Base-by-base conservation (phyloP, 345 rosid species). In the Mallotus nudiflorus region DNA sequence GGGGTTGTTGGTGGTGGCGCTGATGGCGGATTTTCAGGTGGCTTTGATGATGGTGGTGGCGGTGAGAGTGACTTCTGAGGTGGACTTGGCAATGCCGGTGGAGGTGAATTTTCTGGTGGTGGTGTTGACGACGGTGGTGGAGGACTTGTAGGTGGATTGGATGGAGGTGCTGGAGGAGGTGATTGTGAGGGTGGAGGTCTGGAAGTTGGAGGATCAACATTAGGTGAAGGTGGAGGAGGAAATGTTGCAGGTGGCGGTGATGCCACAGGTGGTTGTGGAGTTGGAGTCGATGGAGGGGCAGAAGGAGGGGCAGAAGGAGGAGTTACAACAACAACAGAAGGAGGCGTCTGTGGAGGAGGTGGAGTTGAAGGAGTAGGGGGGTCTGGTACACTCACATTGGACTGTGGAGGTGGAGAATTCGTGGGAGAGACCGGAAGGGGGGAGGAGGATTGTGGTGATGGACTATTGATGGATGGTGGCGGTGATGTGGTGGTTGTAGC, bases 1-100 rank as follows among this genome's bases (percentile, higher is more conserved):
- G 80, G 46, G 9, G 80, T 71, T 19, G 86, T 69, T 24, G 85
- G 62, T 29, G 86, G 75, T 28, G 67, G 37, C 29, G 31, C 60
- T 65, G 83, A 69, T 10, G 84, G 45, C 40, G 65, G 35, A 18
- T 56, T 65, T 37, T 52, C 31, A 40, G 77, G 67, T 18, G 71
- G 77, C 5, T 55, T 42, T 8, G 62, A n/a, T 18, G 63, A 27
- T 37, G 64, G 9, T 52, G 81, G 63, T 29, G 77, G 69, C 42
- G 68, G 68, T 24, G 78, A 16, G n/a, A 82, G 75, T 24, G 77
- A 58, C 31, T n/a, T 25, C 6, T 10, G 11, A 50, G 87, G 71
- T 28, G 68, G 52, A 18, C 40, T 50, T 27, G 68, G 73, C 33
- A 55, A 73, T 37, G 83, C 19, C 24, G 78, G 54, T 33, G 70